phyloP scores from a whole-genome alignment of 2,329 filamentous ascomycete species.

The Beauveria rudraprayagi region DNA sequence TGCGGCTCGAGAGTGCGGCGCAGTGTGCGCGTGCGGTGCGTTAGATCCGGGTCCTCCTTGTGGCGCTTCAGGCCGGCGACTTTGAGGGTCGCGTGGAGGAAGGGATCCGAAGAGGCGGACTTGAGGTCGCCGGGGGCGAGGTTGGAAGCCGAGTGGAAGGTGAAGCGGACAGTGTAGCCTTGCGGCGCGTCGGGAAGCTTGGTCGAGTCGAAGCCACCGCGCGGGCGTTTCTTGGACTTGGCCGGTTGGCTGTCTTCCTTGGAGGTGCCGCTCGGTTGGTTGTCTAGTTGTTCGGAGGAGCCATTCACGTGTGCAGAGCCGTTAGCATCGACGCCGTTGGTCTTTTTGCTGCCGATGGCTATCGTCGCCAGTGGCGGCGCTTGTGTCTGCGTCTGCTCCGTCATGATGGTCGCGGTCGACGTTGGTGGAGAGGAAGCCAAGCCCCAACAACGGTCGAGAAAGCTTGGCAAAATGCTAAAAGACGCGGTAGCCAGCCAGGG shows the following conservation, averaged over 20 bases:
- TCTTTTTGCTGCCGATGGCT: background rate
- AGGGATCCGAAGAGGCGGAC: constrained; percentile 75
- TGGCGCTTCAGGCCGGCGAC: constrained; percentile 64
- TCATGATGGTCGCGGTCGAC: background rate
- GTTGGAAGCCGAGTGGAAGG: constrained; percentile 71
- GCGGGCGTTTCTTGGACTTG: constrained; percentile 33
- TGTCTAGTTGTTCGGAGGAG: background rate
- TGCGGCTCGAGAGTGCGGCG: constrained; percentile 63
- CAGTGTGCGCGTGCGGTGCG: constrained; percentile 68
- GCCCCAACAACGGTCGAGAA: constrained; percentile 1
- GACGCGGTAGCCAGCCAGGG: background rate
- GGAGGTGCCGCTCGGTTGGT: constrained; percentile 2
- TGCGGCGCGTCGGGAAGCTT: constrained; percentile 66
- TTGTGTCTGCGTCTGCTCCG: background rate
- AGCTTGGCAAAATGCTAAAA: constrained; percentile 6
- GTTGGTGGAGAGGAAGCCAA: background rate
- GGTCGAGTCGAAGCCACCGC: constrained; percentile 73
- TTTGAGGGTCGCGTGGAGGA: constrained; percentile 66
- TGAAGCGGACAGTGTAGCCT: constrained; percentile 80
- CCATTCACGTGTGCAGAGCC: background rate
- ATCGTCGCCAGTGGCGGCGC: background rate
- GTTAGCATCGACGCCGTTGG: background rate
- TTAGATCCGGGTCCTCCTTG: constrained; percentile 74
- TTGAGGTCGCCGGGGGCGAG: constrained; percentile 76
- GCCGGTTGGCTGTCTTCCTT: background rate